phyloP scores from a whole-genome alignment of 2,329 filamentous ascomycete species.

The Dactylonectria macrodidyma region DNA sequence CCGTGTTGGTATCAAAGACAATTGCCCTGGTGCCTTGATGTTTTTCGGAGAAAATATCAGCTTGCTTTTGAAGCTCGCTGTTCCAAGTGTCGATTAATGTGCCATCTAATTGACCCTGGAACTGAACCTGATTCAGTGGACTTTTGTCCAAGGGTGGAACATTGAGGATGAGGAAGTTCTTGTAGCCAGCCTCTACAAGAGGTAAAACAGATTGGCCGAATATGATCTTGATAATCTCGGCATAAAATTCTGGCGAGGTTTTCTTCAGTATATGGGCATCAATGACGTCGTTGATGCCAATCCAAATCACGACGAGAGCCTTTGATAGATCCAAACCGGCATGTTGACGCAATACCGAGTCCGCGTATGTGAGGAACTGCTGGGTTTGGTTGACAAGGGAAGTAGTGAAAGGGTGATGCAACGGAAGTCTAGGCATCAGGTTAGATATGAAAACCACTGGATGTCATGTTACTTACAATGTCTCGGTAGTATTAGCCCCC shows the following conservation, averaged over 20 bases:
- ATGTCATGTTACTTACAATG: neutral
- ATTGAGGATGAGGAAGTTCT: neutral
- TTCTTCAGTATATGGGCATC: conserved; percentile 1
- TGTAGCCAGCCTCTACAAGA: neutral
- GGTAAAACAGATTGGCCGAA: neutral
- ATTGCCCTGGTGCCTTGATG: neutral
- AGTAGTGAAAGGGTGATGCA: neutral
- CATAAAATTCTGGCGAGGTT: neutral
- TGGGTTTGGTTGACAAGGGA: neutral
- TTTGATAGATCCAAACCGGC: neutral
- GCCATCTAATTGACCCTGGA: neutral
- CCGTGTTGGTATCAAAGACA: neutral
- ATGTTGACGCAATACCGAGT: neutral
- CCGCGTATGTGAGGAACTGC: neutral
- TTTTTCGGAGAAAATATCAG: neutral
- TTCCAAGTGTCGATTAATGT: neutral
- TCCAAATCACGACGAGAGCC: neutral
- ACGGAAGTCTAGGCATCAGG: neutral
- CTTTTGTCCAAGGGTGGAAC: neutral
- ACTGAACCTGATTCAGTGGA: neutral
- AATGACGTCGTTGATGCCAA: conserved; percentile 7
- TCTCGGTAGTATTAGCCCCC: neutral
- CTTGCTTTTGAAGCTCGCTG: neutral
- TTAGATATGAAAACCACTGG: neutral
- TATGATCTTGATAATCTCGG: neutral